Evolutionary conservation across 2,329 filamentous ascomycete species (phyloP).

Genomic region (Fusarium ambrosium): DNA sequence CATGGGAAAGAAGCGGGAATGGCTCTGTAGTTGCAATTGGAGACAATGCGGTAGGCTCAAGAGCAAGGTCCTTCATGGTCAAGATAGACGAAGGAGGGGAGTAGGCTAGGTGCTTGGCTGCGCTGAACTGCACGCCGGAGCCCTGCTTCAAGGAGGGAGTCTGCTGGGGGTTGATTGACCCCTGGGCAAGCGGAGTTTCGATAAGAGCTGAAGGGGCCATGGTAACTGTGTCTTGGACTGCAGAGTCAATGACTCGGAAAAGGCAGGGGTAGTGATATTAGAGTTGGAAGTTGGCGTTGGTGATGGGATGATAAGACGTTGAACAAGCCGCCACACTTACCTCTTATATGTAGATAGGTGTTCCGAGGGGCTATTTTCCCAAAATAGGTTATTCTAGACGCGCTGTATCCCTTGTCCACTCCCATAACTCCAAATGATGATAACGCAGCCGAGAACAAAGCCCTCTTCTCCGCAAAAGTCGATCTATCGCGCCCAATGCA

Average conservation of each 20-base stretch:
- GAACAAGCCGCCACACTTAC: background rate
- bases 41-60: constrained; percentile 37
- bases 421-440: background rate
- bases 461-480: background rate
- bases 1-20: constrained; percentile 47
- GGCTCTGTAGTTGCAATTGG: constrained; percentile 48
- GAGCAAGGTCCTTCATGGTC: constrained; percentile 39
- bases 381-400: constrained; percentile 4
- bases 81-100: constrained; percentile 26
- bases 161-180: background rate
- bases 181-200: constrained; percentile 9
- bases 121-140: constrained; percentile 18
- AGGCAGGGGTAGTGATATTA: background rate
- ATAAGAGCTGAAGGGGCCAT: constrained; percentile 32
- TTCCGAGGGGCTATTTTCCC: background rate
- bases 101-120: constrained; percentile 40
- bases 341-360: background rate
- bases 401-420: background rate
- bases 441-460: background rate
- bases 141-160: background rate
- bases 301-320: background rate
- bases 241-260: background rate
- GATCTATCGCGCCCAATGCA: background rate
- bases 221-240: background rate
- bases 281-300: background rate